Conservation (phyloP, 202 grass and related monocot genomes). For the Cymbopogon flexuosus region DNA sequence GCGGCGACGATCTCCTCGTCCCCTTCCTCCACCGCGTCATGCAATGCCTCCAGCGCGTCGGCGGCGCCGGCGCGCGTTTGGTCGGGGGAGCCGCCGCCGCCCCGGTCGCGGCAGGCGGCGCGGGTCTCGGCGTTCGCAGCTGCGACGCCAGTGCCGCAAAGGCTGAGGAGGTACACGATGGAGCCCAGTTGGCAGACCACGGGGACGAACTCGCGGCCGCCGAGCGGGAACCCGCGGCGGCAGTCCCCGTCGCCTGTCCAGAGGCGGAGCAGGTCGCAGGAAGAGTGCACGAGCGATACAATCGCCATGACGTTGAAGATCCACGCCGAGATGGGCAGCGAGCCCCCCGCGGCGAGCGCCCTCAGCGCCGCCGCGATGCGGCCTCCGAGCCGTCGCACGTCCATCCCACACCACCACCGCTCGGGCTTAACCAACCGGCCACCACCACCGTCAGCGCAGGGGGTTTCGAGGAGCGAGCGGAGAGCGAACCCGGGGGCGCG, state of each 20-base stretch:
- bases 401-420: background rate
- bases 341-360: conserved; percentile 37
- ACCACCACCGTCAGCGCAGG: background rate
- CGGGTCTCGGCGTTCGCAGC: conserved; percentile 29
- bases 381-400: conserved; percentile 15
- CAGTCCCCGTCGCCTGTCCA: conserved; percentile 35
- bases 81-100: conserved; percentile 1
- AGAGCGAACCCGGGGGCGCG: background rate
- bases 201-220: conserved; percentile 42
- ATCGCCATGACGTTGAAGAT: conserved; percentile 45
- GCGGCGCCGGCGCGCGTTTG: background rate
- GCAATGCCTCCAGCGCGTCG: conserved; percentile 33
- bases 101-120: background rate
- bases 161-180: conserved; percentile 56
- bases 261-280: conserved; percentile 58
- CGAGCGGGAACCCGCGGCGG: conserved; percentile 38
- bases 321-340: conserved; percentile 47
- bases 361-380: conserved; percentile 32
- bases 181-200: conserved; percentile 46
- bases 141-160: conserved; percentile 40
- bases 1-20: conserved; percentile 65
- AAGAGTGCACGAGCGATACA: conserved; percentile 41
- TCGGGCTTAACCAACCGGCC: background rate
- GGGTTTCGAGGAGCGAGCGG: background rate
- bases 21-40: background rate